Evolutionary conservation across 2,329 filamentous ascomycete genomes (phyloP).

Genomic region (Colletotrichum orchidophilum): DNA sequence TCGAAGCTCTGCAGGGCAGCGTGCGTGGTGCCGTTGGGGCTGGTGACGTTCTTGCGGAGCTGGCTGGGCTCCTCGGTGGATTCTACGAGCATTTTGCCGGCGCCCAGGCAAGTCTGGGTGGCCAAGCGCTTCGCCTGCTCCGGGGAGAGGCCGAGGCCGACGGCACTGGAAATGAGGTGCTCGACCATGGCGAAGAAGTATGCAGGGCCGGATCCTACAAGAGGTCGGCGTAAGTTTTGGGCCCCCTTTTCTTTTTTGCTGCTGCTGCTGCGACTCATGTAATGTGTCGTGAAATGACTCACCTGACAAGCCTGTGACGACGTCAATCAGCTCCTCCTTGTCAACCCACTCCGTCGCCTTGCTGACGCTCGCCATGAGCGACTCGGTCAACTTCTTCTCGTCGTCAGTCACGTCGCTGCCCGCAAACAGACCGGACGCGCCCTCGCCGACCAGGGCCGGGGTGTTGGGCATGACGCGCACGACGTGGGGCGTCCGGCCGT

Average conservation of each 20-base stretch:
- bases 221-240: neutral
- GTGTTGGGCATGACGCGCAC: slow-evolving; percentile 65
- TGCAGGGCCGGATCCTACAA: slow-evolving; percentile 57
- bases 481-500: slow-evolving; percentile 51
- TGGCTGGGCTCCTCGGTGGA: slow-evolving; percentile 56
- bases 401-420: slow-evolving; percentile 50
- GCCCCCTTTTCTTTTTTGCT: neutral
- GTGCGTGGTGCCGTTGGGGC: slow-evolving; percentile 61
- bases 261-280: neutral
- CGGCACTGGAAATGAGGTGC: slow-evolving; percentile 56
- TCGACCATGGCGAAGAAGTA: slow-evolving; percentile 65
- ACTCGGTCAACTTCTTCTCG: slow-evolving; percentile 53
- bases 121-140: slow-evolving; percentile 61
- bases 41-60: slow-evolving; percentile 61
- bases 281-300: slow-evolving; percentile 30
- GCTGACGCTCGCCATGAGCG: slow-evolving; percentile 56
- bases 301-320: slow-evolving; percentile 61
- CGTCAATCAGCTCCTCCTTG: slow-evolving; percentile 58
- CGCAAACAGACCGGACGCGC: slow-evolving; percentile 58
- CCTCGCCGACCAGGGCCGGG: slow-evolving; percentile 59
- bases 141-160: slow-evolving; percentile 52
- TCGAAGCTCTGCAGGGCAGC: slow-evolving; percentile 60
- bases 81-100: slow-evolving; percentile 59
- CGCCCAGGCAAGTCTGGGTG: slow-evolving; percentile 61
- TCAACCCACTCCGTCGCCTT: slow-evolving; percentile 60